phyloP scores from a whole-genome alignment of 768 basidiomycete species.

The Mycena maculata region DNA sequence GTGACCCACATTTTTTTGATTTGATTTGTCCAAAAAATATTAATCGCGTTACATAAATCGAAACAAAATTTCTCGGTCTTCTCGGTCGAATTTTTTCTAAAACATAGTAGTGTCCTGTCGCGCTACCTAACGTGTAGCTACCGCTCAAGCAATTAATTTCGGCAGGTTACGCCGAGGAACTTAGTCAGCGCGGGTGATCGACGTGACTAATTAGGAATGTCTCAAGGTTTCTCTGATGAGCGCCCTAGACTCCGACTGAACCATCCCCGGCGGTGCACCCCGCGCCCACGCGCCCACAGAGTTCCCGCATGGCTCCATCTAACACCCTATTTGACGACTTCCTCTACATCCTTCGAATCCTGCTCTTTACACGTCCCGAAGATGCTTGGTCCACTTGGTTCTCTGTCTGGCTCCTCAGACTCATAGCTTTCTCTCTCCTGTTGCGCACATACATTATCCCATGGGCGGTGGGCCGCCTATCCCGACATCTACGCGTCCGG shows the following conservation, averaged over 20 bases:
- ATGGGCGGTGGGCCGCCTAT: slow-evolving; percentile 68
- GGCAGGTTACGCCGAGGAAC: too few relatives aligned
- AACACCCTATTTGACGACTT: slow-evolving; percentile 13
- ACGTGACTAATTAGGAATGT: too few relatives aligned
- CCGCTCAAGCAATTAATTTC: too few relatives aligned
- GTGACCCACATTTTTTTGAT: too few relatives aligned
- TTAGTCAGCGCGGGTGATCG: too few relatives aligned
- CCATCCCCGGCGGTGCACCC: background rate
- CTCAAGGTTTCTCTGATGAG: background rate
- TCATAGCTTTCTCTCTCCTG: slow-evolving; percentile 66
- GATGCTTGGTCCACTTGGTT: slow-evolving; percentile 53
- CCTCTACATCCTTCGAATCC: slow-evolving; percentile 21
- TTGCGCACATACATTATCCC: slow-evolving; percentile 77
- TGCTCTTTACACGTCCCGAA: slow-evolving; percentile 30
- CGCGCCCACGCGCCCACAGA: slow-evolving; percentile 5
- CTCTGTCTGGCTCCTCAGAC: slow-evolving; percentile 62
- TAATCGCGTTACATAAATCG: too few relatives aligned
- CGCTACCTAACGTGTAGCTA: too few relatives aligned
- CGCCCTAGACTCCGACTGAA: background rate
- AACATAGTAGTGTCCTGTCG: too few relatives aligned
- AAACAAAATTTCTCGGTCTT: too few relatives aligned
- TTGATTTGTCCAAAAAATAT: too few relatives aligned
- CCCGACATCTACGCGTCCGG: slow-evolving; percentile 73
- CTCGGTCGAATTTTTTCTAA: too few relatives aligned
- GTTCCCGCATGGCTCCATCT: background rate